Evolutionary conservation across 2,329 filamentous ascomycete species (phyloP).

Genomic region (Beauveria varroae): DNA sequence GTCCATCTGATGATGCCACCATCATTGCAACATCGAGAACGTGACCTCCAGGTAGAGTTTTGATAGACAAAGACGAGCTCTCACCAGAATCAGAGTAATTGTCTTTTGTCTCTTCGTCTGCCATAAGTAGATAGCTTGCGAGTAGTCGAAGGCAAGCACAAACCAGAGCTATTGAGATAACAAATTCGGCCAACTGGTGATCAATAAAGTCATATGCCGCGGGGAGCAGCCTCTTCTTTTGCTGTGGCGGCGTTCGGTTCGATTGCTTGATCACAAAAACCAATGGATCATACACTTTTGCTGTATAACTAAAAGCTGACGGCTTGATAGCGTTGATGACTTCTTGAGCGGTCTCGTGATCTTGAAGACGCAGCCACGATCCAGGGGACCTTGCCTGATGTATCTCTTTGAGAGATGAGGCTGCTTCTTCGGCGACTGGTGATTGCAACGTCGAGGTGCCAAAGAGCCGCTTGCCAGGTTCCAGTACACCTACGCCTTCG

Average conservation of each 20-base stretch:
- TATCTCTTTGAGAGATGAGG: slow-evolving; percentile 47
- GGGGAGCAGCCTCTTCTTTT: slow-evolving; percentile 28
- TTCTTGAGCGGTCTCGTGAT: slow-evolving; percentile 70
- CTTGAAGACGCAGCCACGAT: slow-evolving; percentile 70
- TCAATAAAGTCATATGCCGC: slow-evolving; percentile 58
- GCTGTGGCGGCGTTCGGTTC: slow-evolving; percentile 50
- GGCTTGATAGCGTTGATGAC: slow-evolving; percentile 72
- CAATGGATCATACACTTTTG: slow-evolving; percentile 66
- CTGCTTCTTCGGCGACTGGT: background rate
- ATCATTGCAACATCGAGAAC: slow-evolving; percentile 62
- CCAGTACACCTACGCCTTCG: slow-evolving; percentile 43
- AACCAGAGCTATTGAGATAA: slow-evolving; percentile 54
- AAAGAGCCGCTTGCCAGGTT: slow-evolving; percentile 21
- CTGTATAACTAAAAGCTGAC: slow-evolving; percentile 61
- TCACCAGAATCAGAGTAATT: slow-evolving; percentile 33
- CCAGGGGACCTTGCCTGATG: slow-evolving; percentile 70
- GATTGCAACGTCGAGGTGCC: slow-evolving; percentile 10
- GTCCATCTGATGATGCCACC: slow-evolving; percentile 52
- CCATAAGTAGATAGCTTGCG: slow-evolving; percentile 68
- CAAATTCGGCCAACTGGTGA: slow-evolving; percentile 50
- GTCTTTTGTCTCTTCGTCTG: slow-evolving; percentile 45
- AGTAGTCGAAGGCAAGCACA: slow-evolving; percentile 60
- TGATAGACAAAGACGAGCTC: slow-evolving; percentile 47
- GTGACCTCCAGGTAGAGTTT: slow-evolving; percentile 56
- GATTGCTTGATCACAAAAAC: slow-evolving; percentile 65